Evolutionary conservation across 495 filamentous ascomycete genomes (phyloP).

Genomic region (Hypoxylon lienhwacheense): DNA sequence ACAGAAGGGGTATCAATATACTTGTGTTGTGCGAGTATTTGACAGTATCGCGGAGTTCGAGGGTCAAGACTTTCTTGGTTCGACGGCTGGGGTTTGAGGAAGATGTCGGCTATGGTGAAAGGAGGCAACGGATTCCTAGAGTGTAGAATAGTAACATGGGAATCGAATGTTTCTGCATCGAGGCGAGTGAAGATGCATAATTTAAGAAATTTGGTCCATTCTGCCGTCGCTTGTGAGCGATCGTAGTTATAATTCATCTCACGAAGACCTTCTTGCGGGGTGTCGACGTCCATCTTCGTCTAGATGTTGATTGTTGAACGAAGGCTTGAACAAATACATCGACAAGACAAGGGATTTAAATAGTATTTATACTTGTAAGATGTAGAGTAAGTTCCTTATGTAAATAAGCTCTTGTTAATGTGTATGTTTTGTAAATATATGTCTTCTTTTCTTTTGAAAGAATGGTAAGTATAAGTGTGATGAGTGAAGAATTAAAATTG

Average conservation of each 20-base stretch:
- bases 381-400: background rate
- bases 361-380: background rate
- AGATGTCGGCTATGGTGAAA: conserved; percentile 57
- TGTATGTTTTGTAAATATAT: background rate
- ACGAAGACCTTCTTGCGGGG: too few relatives aligned
- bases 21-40: conserved; percentile 58
- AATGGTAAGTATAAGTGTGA: too few relatives aligned
- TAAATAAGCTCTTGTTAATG: background rate
- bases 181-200: conserved; percentile 51
- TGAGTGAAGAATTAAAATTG: conserved; percentile 4
- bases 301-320: background rate
- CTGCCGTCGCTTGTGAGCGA: conserved; percentile 2
- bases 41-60: conserved; percentile 63
- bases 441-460: too few relatives aligned
- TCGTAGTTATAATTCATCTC: background rate
- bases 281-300: conserved; percentile 34
- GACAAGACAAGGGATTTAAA: background rate
- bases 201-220: conserved; percentile 54
- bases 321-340: too few relatives aligned
- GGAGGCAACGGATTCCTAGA: conserved; percentile 50
- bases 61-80: conserved; percentile 62
- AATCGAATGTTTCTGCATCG: conserved; percentile 50
- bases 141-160: conserved; percentile 44
- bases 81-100: conserved; percentile 56
- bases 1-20: conserved; percentile 59